Conservation (phyloP, 305 asterid genomes). For the Nicotiana rustica region DNA sequence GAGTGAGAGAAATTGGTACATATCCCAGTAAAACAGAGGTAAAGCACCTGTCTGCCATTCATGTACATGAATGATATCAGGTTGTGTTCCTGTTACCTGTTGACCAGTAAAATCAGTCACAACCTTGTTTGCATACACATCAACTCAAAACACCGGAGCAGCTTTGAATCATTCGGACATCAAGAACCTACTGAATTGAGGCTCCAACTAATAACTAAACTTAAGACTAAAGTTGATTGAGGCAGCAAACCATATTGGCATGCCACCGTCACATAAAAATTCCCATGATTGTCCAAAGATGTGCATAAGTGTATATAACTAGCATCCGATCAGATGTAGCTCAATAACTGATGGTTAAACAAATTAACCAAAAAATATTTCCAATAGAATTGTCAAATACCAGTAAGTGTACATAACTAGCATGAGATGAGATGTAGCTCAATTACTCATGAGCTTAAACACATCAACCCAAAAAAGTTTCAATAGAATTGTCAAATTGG, state of each 20-base stretch:
- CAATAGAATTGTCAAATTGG: conserved; percentile 30
- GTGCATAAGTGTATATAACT: neutral
- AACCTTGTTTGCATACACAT: conserved; percentile 30
- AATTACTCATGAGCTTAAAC: neutral
- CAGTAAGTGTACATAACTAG: neutral
- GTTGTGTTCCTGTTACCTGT: conserved; percentile 76
- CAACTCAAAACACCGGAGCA: conserved; percentile 10
- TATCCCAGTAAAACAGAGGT: conserved; percentile 92
- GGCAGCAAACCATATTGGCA: conserved; percentile 27
- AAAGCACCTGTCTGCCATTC: conserved; percentile 89
- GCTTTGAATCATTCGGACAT: conserved; percentile 17
- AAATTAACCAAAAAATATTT: neutral
- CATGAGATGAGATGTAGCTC: conserved; percentile 24
- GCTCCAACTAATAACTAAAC: conserved; percentile 22
- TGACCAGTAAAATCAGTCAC: conserved; percentile 30
- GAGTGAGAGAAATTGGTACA: conserved; percentile 81
- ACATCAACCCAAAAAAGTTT: conserved; percentile 23
- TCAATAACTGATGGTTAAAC: neutral
- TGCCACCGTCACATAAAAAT: neutral
- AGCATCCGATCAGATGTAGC: too few species aligned
- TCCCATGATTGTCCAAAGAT: conserved; percentile 11
- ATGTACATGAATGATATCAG: conserved; percentile 83
- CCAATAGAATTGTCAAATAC: neutral
- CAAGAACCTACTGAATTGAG: conserved; percentile 20
- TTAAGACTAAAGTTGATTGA: neutral